Conservation (phyloP, 225 moss, liverwort and hornwort species). For the Ulota crispa region DNA sequence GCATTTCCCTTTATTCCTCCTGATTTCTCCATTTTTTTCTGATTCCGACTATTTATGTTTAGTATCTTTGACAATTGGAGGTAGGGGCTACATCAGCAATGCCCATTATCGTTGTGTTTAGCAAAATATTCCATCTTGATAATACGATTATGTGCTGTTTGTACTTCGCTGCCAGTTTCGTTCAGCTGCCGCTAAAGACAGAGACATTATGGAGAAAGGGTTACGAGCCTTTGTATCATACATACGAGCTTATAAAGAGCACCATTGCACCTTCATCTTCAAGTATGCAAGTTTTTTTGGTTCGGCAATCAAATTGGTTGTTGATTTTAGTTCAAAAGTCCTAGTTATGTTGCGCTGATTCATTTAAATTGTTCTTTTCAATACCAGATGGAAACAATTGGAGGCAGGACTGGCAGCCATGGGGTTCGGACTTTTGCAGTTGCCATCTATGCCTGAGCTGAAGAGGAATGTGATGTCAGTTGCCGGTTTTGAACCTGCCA, state of each 20-base stretch:
- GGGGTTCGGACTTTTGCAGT: slow-evolving; percentile 92
- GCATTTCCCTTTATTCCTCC: not conserved
- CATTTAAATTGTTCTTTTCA: not conserved
- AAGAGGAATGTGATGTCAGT: slow-evolving; percentile 81
- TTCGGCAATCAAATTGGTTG: not conserved
- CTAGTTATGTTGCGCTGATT: not conserved
- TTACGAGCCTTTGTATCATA: slow-evolving; percentile 95
- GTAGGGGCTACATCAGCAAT: not conserved
- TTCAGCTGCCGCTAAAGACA: slow-evolving; percentile 76
- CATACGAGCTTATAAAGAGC: slow-evolving; percentile 97
- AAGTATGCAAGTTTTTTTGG: slow-evolving; percentile 44
- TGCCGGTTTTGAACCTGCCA: slow-evolving; percentile 62
- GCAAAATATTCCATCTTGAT: not conserved
- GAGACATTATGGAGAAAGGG: slow-evolving; percentile 96
- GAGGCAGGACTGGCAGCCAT: slow-evolving; percentile 89
- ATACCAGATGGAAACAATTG: slow-evolving; percentile 83
- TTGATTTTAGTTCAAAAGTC: not conserved
- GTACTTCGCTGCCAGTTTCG: slow-evolving; percentile 60
- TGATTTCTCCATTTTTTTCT: not conserved
- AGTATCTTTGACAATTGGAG: not conserved
- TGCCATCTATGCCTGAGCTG: slow-evolving; percentile 96
- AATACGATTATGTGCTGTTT: not conserved
- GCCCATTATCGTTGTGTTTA: not conserved
- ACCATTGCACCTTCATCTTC: slow-evolving; percentile 94
- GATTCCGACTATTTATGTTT: not conserved